Evolutionary conservation across 2,329 filamentous ascomycete genomes (phyloP).

Genomic region (Fusarium devonianum): DNA sequence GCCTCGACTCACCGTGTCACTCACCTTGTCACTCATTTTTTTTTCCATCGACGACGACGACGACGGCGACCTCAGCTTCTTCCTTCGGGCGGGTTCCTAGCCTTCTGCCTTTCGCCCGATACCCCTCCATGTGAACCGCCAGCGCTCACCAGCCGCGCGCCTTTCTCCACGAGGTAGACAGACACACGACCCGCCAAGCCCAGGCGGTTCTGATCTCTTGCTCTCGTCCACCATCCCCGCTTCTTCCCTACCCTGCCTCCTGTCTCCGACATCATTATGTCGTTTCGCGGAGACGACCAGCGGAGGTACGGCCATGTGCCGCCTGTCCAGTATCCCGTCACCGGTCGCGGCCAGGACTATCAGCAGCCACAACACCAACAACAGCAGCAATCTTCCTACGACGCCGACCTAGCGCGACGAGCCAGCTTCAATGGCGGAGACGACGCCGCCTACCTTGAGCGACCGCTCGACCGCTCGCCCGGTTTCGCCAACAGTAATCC

Average conservation of each 20-base stretch:
- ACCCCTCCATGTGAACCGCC: constrained; percentile 41
- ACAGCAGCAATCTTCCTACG: constrained; percentile 45
- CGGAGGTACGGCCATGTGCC: constrained; percentile 72
- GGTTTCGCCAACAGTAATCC: constrained; percentile 29
- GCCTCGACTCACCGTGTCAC: constrained; percentile 25
- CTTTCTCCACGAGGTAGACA: constrained; percentile 38
- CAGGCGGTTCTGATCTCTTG: constrained; percentile 29
- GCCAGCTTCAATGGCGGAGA: constrained; percentile 81
- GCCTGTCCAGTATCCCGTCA: constrained; percentile 68
- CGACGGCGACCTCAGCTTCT: constrained; percentile 2
- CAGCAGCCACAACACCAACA: constrained; percentile 45
- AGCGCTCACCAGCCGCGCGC: constrained; percentile 30
- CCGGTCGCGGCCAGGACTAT: constrained; percentile 46
- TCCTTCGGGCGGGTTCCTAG: constrained; percentile 8
- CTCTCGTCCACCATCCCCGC: constrained; percentile 23
- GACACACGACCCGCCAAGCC: constrained; percentile 37
- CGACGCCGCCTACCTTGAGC: constrained; percentile 64
- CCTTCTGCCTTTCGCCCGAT: constrained; percentile 13
- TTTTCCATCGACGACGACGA: constrained; percentile 3
- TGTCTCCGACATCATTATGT: constrained; percentile 55
- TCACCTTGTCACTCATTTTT: constrained; percentile 27
- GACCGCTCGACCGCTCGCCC: constrained; percentile 39
- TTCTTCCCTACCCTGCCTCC: constrained; percentile 11
- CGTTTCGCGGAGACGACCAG: constrained; percentile 68
- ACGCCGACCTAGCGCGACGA: constrained; percentile 55